Conservation (phyloP, 2,329 filamentous ascomycete genomes). For the Didymella exigua region DNA sequence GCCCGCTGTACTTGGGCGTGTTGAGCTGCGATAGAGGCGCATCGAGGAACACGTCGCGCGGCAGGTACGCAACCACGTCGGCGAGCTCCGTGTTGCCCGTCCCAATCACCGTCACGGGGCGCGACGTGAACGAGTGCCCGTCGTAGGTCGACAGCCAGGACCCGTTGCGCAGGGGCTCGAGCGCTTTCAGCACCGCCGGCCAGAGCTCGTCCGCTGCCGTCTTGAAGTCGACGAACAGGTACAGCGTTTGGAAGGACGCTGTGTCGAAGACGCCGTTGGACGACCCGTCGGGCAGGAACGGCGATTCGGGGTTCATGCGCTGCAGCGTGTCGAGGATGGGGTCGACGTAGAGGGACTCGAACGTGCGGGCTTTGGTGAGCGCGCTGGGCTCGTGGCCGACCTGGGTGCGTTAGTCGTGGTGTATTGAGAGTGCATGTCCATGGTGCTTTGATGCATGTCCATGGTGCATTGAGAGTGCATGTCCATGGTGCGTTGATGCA, state of each 20-base stretch:
- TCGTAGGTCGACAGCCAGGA: constrained; percentile 61
- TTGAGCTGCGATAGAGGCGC: constrained; percentile 57
- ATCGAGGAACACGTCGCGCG: constrained; percentile 64
- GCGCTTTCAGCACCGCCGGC: constrained; percentile 60
- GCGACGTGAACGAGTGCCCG: constrained; percentile 52
- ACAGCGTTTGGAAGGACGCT: constrained; percentile 62
- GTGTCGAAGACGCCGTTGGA: constrained; percentile 68
- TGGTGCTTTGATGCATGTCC: too few relatives aligned
- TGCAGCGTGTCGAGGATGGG: constrained; percentile 63
- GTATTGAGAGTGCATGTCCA: neutral
- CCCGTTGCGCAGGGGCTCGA: constrained; percentile 61
- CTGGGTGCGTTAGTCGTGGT: constrained; percentile 34
- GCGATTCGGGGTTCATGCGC: constrained; percentile 61
- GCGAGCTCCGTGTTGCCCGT: constrained; percentile 57
- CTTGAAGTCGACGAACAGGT: constrained; percentile 69
- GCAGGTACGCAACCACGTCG: constrained; percentile 50
- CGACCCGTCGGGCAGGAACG: constrained; percentile 54
- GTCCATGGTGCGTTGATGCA: too few relatives aligned
- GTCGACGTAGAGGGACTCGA: constrained; percentile 64
- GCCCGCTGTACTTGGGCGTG: constrained; percentile 48
- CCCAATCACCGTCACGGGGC: constrained; percentile 66
- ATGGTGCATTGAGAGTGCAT: too few relatives aligned
- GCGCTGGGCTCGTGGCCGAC: constrained; percentile 63
- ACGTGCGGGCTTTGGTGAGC: constrained; percentile 59
- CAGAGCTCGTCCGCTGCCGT: constrained; percentile 63